Evolutionary conservation across 2,329 filamentous ascomycete genomes (phyloP), one percentile per base, ranked within the genome.

Genomic region (Leptographium wingfieldii): DNA sequence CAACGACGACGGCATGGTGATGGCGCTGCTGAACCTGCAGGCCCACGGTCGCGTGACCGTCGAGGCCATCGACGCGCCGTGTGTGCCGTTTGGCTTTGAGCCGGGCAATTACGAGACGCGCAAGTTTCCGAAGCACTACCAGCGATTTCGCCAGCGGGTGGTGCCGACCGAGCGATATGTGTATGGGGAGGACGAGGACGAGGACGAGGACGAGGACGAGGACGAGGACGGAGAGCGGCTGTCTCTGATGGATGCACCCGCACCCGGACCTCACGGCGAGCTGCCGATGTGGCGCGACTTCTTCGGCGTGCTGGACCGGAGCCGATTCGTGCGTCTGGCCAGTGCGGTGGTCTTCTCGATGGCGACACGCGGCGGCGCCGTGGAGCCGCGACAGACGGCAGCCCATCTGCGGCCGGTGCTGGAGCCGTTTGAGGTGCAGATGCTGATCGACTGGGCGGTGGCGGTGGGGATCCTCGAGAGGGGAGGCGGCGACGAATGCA

Each of bases 241-340:
- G 22, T 22, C 22, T 22, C 19, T 22, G n/a, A n/a, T 49, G 19
- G 25, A 52, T 3, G 49, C 51, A 3, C 51, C 27, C 4, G 14
- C 27, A 5, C 25, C 14, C 27, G 51, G 51, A 12, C 51, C 51
- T 9, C 27, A 53, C 2, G 63, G 60, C 16, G 59, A 69, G n/a
- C 73, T 89, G 4, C 88, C 88, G 0, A 78, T 89, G 58, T 92
- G 88, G 88, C 80, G 83, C 58, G 85, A 87, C 68, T 83, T 91
- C 62, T 82, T 86, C 62, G 84, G 81, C 9, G 73, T 78, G 6
- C 66, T 81, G 0, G 78, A 88, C 62, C 69, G 69, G n/a, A 71
- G 74, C 0, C 78, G 84, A 59, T 91, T 88, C 86, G 77, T 80
- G 59, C 79, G 83, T 63, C 76, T 86, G 12, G 69, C 90, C 5